Evolutionary conservation across 108 stramenopile genomes (phyloP), one percentile per base, ranked within the genome.

Genomic region (Discostella pseudostelligera): DNA sequence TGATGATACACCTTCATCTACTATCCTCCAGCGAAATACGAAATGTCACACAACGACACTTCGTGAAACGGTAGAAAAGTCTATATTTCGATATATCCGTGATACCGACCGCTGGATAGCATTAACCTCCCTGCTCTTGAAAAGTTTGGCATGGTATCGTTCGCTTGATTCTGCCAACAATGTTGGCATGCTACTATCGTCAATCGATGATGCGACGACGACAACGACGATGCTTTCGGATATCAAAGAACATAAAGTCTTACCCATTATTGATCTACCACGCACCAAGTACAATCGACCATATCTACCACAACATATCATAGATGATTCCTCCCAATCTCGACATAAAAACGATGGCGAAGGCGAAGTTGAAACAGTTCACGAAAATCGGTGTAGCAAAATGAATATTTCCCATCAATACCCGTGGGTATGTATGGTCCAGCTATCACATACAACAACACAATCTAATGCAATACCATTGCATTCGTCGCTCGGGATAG

Each of bases 321-420:
- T 13, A 35, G 21, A 50, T 0, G 11, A 43, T 26, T 0, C 6
- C 65, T 40, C 26, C n/a, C 5, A 7, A 19, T 14, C 22, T 6
- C 17, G n/a, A n/a, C 10, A 21, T 39, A 40, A 45, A 36, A 50
- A 58, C 16, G 11, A 64, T 32, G 19, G 45, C 14, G 29, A 45
- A 46, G 19, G 42, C 21, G 40, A 57, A 4, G 36, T 4, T 28
- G n/a, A 22, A 12, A 56, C 21, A 45, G 26, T 56, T 8, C 36
- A 57, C 40, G 84, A 83, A 44, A 67, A 81, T 22, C 44, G 60
- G 1, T 11, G 50, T 1, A 68, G 40, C 24, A 61, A 76, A 22
- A 45, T 90, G 26, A 93, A 81, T 59, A 56, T 93, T 13, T 88
- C 88, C 7, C 92, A 93, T 64, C 92, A 93, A 59, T 84, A 70